Base-by-base conservation (phyloP, 2,329 filamentous ascomycete genomes). In the Alternaria postmessia region DNA sequence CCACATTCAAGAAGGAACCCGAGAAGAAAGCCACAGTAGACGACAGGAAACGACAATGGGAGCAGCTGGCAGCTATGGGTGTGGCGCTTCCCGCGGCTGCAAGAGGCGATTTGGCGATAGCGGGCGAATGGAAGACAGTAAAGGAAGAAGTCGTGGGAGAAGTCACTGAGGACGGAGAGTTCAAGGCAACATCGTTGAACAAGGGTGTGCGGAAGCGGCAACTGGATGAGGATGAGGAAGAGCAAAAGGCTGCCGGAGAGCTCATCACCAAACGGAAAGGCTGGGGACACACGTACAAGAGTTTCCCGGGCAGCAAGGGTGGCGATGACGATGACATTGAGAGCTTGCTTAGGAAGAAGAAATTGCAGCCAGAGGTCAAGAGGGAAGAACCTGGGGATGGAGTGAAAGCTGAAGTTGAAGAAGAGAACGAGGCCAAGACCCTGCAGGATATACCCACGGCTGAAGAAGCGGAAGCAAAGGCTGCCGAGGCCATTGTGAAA, bases 31-130 rank as follows among this genome's bases (percentile, higher is more conserved):
- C 84, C 2, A 85, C 85, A 1, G 80, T 88, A 20, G 86, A 88
- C 8, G 90, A 96, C 66, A 83, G 92, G 57, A 94, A 94, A 78
- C 86, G 85, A 55, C 95, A 99, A 80, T 87, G 96, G 72, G 89
- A 93, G 64, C 93, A 98, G 78, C 83, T 99, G 11, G 93, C 91
- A 5, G 91, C 91, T 36, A 86, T 99, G 84, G 95, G 95, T 0
- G 88, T 99, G 49, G 87, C 88, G 47, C 87, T 98, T 54, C 95
- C 95, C 0, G 89, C 92, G 44, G 89, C 91, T 66, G 88, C 92
- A 57, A 85, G 92, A 60, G 84, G 86, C 2, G 92, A 95, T 61
- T 88, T 97, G 87, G 93, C 94, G 5, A 88, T 97, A 82, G 89
- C 90, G 4, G 93, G 95, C 32, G 91, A 96, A 54, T 99, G 94